Base-by-base conservation (phyloP, 345 rosid species). In the Turritis glabra region DNA sequence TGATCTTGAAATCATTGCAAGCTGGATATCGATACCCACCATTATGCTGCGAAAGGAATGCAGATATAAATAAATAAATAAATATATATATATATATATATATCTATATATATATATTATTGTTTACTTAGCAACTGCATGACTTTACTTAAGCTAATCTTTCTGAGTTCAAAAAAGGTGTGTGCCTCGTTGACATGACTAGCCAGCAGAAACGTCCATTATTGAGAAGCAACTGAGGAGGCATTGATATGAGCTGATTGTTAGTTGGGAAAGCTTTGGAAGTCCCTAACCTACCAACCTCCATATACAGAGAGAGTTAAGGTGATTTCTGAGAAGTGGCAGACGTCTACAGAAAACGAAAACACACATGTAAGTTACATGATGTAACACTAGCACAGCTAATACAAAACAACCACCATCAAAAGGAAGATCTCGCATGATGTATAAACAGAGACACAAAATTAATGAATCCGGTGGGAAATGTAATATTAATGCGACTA, bases 201-300 rank as follows among this genome's bases (percentile, higher is more conserved):
- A 13, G 86, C 81, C 67, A 87, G 67, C 38, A 85, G 79, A 40
- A 90, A 89, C 80, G 86, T 80, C 78, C 91, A 85, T 80, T 89
- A 85, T 80, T 91, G 90, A 52, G 97, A 87, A 32, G 86, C 92
- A 79, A 88, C 88, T 46, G 92, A 85, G 57, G 96, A 82, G 65
- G 89, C 84, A 48, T 86, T 14, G 84, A 77, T 82, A 85, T 17
- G 97, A 90, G 14, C 88, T 85, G 77, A 88, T 89, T 1, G 85
- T 81, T 74, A 87, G 89, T 61, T 89, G 93, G 75, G 89, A 60
- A 82, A 88, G 86, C 83, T 79, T 79, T 59, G 85, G 89, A 78
- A 94, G 85, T 47, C 82, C 88, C 70, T 85, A 86, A 51, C 87
- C 92, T 86, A 67, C 78, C 79, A 54, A 77, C 52, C 67, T 56